These are phyloP conservation scores for Skeletonema tropicum DNA, from an alignment of 108 stramenopile species.

Conservation along the genomic window DNA sequence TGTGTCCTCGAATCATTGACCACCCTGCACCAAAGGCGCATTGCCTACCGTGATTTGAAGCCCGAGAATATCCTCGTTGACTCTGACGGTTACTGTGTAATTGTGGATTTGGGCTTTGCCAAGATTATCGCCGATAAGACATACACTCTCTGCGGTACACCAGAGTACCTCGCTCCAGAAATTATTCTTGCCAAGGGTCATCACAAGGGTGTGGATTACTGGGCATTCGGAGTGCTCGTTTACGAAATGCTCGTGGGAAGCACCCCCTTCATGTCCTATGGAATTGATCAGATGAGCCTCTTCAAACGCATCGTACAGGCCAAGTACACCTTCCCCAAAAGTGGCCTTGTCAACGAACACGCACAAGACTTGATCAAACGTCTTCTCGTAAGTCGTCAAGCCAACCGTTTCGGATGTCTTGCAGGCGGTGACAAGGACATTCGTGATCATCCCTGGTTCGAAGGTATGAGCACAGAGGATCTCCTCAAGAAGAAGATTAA, in stretches of 20 bases:
- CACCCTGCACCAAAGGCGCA: conserved; percentile 70
- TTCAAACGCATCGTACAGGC: conserved; percentile 96
- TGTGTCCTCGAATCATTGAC: conserved; percentile 75
- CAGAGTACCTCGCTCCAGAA: conserved; percentile 99
- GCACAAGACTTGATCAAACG: conserved; percentile 91
- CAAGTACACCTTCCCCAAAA: conserved; percentile 89
- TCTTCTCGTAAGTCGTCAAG: conserved; percentile 87
- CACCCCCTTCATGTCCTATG: conserved; percentile 95
- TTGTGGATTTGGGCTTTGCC: conserved; percentile 99
- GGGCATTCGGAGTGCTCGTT: conserved; percentile 97
- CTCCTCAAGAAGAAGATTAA: conserved; percentile 82
- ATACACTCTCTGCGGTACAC: conserved; percentile 97
- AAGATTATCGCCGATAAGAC: conserved; percentile 97
- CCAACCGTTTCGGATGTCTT: conserved; percentile 88
- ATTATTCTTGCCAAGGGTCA: conserved; percentile 98
- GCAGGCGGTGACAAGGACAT: conserved; percentile 91
- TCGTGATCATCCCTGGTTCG: conserved; percentile 95
- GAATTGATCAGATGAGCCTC: conserved; percentile 92
- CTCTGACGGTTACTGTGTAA: conserved; percentile 91
- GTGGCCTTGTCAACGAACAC: conserved; percentile 78
- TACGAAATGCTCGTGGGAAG: conserved; percentile 98
- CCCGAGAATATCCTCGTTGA: no score
- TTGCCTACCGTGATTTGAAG: conserved; percentile 86
- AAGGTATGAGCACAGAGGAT: conserved; percentile 88
- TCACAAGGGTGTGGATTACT: conserved; percentile 98